Conservation (phyloP, 139 green algal species). For the Ostreobium quekettii region DNA sequence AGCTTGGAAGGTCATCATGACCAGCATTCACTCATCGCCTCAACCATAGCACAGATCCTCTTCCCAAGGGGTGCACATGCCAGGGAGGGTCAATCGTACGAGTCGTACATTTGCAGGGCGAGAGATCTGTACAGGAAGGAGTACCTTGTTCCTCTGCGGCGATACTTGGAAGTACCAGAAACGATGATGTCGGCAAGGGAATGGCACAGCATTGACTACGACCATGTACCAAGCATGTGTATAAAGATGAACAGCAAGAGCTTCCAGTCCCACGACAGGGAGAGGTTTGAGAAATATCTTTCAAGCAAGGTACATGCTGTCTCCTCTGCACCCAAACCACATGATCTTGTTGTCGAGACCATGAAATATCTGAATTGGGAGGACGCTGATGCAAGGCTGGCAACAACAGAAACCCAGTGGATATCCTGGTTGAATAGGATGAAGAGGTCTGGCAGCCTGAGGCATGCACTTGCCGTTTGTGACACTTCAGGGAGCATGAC, state of each 20-base stretch:
- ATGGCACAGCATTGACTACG: slow-evolving; percentile 26
- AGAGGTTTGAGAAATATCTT: slow-evolving; percentile 28
- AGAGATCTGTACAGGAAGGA: slow-evolving; percentile 18
- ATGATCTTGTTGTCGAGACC: slow-evolving; percentile 26
- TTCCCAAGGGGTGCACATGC: slow-evolving; percentile 13
- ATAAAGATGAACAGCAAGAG: slow-evolving; percentile 27
- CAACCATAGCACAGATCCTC: slow-evolving; percentile 20
- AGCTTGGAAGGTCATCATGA: slow-evolving; percentile 15
- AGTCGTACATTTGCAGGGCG: not conserved
- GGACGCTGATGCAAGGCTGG: not conserved
- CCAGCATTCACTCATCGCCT: slow-evolving; percentile 20
- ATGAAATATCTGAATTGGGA: not conserved
- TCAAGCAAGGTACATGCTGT: slow-evolving; percentile 13
- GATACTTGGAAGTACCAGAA: slow-evolving; percentile 21
- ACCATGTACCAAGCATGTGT: slow-evolving; percentile 24
- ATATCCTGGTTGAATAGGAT: slow-evolving; percentile 23
- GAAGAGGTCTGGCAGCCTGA: slow-evolving; percentile 18
- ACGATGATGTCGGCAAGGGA: slow-evolving; percentile 22
- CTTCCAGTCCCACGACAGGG: slow-evolving; percentile 25
- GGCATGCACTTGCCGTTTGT: slow-evolving; percentile 20
- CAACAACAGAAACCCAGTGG: slow-evolving; percentile 27
- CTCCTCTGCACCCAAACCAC: slow-evolving; percentile 22
- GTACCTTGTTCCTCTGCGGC: slow-evolving; percentile 25
- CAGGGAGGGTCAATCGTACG: not conserved
- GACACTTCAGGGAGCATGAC: slow-evolving; percentile 29